Conservation (phyloP, 1,284 basidiomycete species). For the Trametes sp. region DNA sequence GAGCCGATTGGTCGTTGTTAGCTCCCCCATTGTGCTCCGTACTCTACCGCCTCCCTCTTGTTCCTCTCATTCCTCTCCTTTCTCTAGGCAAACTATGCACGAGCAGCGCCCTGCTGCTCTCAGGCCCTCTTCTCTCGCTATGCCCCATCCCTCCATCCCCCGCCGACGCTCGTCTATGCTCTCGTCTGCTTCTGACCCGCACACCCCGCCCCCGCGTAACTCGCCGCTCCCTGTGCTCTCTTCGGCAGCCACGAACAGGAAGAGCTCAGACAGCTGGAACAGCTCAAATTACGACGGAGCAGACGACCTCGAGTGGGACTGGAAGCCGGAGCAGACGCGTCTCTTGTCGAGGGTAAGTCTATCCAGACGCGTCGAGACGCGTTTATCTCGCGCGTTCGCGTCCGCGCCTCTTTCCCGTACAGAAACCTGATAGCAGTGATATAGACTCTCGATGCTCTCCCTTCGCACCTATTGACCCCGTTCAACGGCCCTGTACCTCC, state of each 20-base stretch:
- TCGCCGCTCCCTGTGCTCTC: constrained; percentile 49
- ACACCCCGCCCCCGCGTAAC: constrained; percentile 48
- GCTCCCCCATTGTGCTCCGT: constrained; percentile 41
- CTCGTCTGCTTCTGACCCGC: constrained; percentile 43
- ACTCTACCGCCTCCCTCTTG: constrained; percentile 38
- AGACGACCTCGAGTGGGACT: constrained; percentile 72
- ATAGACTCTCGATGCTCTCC: constrained; percentile 82
- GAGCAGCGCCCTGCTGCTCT: constrained; percentile 42
- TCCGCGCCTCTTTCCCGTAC: constrained; percentile 15
- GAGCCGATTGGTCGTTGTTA: constrained; percentile 30
- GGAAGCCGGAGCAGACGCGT: constrained; percentile 74
- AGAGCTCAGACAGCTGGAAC: constrained; percentile 83
- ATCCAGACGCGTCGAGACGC: constrained; percentile 20
- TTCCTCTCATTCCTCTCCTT: constrained; percentile 42
- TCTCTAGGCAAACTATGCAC: constrained; percentile 43
- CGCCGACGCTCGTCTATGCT: constrained; percentile 42
- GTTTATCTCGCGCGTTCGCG: constrained; percentile 9
- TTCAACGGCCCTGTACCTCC: constrained; percentile 83
- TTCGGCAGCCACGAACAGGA: constrained; percentile 58
- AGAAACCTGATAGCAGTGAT: constrained; percentile 8
- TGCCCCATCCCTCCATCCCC: constrained; percentile 45
- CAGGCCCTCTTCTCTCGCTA: constrained; percentile 46
- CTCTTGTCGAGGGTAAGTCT: constrained; percentile 68
- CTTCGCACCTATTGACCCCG: constrained; percentile 81
- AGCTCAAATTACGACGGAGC: constrained; percentile 70